Conservation (phyloP, 2,329 filamentous ascomycete genomes). For the Nannizziopsis arthrosporioides region DNA sequence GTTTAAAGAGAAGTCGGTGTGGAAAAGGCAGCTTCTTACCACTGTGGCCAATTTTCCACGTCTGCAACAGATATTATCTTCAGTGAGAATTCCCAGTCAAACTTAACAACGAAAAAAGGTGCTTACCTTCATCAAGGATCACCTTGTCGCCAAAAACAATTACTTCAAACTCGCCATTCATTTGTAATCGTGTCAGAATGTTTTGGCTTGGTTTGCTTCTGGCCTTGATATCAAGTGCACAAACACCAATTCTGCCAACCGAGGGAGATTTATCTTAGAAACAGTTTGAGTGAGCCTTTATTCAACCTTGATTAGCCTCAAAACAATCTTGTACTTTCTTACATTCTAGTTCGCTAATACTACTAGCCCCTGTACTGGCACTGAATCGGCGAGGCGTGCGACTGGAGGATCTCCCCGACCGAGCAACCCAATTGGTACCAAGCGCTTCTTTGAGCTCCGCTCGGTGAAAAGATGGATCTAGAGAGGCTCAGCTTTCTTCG, state of each 20-base stretch:
- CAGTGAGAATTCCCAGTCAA: constrained; percentile 9
- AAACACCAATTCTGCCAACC: constrained; percentile 71
- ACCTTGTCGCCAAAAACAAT: constrained; percentile 98
- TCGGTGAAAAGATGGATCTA: background rate
- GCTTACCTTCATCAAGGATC: constrained; percentile 74
- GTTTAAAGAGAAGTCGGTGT: background rate
- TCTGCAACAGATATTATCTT: constrained; percentile 36
- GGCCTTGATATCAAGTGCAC: constrained; percentile 88
- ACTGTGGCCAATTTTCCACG: constrained; percentile 90
- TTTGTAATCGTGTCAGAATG: constrained; percentile 83
- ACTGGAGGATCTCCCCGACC: constrained; percentile 48
- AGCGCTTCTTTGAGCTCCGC: background rate
- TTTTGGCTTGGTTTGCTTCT: constrained; percentile 94
- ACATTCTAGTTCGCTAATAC: constrained; percentile 54
- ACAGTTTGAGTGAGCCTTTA: background rate
- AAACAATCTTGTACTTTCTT: constrained; percentile 19
- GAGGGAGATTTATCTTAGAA: constrained; percentile 22
- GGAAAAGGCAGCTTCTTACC: constrained; percentile 37
- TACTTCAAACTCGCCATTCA: constrained; percentile 87
- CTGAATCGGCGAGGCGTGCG: constrained; percentile 64
- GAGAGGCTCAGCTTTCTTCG: background rate
- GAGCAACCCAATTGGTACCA: constrained; percentile 18
- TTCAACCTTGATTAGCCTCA: no score
- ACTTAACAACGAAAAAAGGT: background rate
- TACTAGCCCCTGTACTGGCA: constrained; percentile 69